Evolutionary conservation across 2,329 filamentous ascomycete species (phyloP).

Genomic region (Knufia petricola): DNA sequence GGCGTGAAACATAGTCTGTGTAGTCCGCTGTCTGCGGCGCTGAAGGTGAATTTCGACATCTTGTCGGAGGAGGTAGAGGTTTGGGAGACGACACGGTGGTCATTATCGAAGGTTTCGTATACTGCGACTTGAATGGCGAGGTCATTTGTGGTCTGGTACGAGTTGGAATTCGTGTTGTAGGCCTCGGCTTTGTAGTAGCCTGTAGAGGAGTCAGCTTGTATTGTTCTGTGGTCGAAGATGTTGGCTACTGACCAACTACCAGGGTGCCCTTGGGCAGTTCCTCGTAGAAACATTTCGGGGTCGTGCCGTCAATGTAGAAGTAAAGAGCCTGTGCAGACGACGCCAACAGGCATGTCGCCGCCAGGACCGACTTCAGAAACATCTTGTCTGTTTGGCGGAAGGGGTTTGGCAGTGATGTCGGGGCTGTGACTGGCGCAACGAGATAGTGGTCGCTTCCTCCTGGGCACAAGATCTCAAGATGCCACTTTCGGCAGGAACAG

Average conservation of each 20-base stretch:
- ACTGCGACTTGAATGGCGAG: slow-evolving; percentile 84
- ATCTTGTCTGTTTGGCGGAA: slow-evolving; percentile 9
- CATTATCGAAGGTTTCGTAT: slow-evolving; percentile 92
- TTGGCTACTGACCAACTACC: slow-evolving; percentile 63
- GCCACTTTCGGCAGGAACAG: background rate
- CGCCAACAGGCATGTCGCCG: slow-evolving; percentile 28
- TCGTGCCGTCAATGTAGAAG: slow-evolving; percentile 84
- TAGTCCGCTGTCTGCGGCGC: slow-evolving; percentile 84
- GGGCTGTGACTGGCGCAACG: background rate
- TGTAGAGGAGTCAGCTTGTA: slow-evolving; percentile 25
- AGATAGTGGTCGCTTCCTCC: background rate
- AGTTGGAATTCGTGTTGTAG: slow-evolving; percentile 59
- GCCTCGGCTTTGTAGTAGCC: slow-evolving; percentile 81
- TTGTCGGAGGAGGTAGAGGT: slow-evolving; percentile 63
- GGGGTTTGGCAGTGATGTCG: background rate
- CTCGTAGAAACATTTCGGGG: slow-evolving; percentile 94
- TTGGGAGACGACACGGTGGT: slow-evolving; percentile 73
- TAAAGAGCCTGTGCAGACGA: slow-evolving; percentile 71
- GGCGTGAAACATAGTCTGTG: slow-evolving; percentile 94
- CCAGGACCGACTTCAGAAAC: slow-evolving; percentile 12
- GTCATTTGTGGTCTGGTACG: slow-evolving; percentile 63
- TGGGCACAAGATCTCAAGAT: too few species aligned
- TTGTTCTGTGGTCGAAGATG: background rate
- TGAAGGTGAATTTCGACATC: slow-evolving; percentile 87
- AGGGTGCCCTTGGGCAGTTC: slow-evolving; percentile 95